A percentile compares a stretch with the other conserved stretches of the same genome.
Evolutionary conservation across 805 yeast genomes (phyloP).

Genomic region (Schwanniomyces yamadae): DNA sequence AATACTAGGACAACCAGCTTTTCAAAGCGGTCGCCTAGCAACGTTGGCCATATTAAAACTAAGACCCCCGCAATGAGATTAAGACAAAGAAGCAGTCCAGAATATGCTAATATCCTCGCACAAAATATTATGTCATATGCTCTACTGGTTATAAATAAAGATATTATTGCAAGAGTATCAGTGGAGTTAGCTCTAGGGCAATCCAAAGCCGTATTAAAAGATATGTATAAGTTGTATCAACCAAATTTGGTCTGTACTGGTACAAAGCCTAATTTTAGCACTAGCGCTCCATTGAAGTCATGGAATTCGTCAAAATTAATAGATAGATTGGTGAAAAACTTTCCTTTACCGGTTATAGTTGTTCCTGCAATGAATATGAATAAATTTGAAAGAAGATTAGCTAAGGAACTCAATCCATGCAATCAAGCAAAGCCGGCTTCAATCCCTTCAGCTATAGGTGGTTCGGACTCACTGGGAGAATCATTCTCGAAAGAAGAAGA

Average conservation of each 20-base stretch:
- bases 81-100: slow-evolving; percentile 44
- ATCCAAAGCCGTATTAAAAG: slow-evolving; percentile 55
- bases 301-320: slow-evolving; percentile 64
- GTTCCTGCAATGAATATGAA: slow-evolving; percentile 62
- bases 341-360: slow-evolving; percentile 64
- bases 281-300: slow-evolving; percentile 52
- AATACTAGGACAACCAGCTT: slow-evolving; percentile 16
- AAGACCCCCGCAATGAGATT: slow-evolving; percentile 31
- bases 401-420: slow-evolving; percentile 28
- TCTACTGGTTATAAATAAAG: slow-evolving; percentile 45
- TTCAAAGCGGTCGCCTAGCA: slow-evolving; percentile 13
- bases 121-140: slow-evolving; percentile 54
- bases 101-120: slow-evolving; percentile 44
- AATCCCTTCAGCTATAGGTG: slow-evolving; percentile 8
- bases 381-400: slow-evolving; percentile 47
- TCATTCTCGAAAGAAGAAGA: not conserved
- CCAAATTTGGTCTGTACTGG: slow-evolving; percentile 60
- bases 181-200: slow-evolving; percentile 62
- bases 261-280: slow-evolving; percentile 45
- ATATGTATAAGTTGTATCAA: slow-evolving; percentile 58
- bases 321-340: slow-evolving; percentile 62
- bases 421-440: not conserved
- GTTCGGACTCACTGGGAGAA: not conserved
- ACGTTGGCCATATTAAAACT: too few relatives aligned
- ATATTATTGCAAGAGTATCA: slow-evolving; percentile 48